phyloP scores from a whole-genome alignment of 2,329 filamentous ascomycete species.

The Tympanopsis confertula region DNA sequence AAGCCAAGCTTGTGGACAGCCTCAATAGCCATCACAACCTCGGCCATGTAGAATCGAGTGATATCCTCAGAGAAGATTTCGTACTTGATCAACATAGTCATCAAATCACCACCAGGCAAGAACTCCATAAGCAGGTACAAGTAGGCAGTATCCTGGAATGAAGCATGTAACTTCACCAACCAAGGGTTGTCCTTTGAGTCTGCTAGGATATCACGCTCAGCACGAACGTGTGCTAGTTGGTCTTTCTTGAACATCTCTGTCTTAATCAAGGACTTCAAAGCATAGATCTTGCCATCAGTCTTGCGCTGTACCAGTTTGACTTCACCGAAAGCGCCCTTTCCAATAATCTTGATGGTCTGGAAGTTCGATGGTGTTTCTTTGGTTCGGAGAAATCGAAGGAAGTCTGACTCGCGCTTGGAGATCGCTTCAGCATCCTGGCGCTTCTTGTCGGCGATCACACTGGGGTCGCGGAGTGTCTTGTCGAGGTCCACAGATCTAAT shows the following conservation, averaged over 20 bases:
- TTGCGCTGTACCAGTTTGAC: conserved; percentile 96
- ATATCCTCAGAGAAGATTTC: conserved; percentile 99
- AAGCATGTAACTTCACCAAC: conserved; percentile 97
- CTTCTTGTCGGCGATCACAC: not conserved
- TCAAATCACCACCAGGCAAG: conserved; percentile 90
- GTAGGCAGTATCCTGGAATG: conserved; percentile 93
- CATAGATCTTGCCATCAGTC: conserved; percentile 92
- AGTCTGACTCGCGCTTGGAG: not conserved
- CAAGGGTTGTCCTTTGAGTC: conserved; percentile 93
- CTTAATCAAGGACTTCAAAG: conserved; percentile 96
- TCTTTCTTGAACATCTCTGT: conserved; percentile 99
- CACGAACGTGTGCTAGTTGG: conserved; percentile 90
- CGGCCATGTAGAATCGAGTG: conserved; percentile 96
- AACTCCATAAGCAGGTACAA: conserved; percentile 99
- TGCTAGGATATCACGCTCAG: conserved; percentile 92
- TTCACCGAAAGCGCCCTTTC: conserved; percentile 96
- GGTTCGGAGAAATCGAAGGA: conserved; percentile 70
- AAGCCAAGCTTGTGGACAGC: conserved; percentile 96
- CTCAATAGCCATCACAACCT: conserved; percentile 95
- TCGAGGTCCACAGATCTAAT: not conserved
- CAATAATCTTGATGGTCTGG: conserved; percentile 92
- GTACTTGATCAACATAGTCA: conserved; percentile 99
- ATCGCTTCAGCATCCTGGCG: not conserved
- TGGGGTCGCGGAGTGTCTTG: not conserved
- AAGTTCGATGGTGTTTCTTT: conserved; percentile 93